Evolutionary conservation across 192 early-diverging fungal species (phyloP).

Genomic region (Umbelopsis ramanniana): DNA sequence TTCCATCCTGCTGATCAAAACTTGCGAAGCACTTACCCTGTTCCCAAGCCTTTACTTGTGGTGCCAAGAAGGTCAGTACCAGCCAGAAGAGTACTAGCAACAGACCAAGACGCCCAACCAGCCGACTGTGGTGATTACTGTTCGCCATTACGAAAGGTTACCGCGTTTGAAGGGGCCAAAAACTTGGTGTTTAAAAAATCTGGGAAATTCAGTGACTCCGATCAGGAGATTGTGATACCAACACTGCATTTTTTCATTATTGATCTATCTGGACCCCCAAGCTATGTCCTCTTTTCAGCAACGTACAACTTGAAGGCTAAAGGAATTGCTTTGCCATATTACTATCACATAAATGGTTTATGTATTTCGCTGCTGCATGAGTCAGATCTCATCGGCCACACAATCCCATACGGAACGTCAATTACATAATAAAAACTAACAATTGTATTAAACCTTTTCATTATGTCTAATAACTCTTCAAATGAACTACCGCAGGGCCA

Average conservation of each 20-base stretch:
- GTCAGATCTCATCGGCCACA: too few species aligned
- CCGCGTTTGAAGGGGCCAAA: neutral
- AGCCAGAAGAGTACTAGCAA: conserved; percentile 25
- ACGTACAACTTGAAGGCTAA: too few species aligned
- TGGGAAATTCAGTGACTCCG: too few species aligned
- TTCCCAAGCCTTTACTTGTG: conserved; percentile 39
- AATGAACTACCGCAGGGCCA: conserved; percentile 80
- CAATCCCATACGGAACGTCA: too few species aligned
- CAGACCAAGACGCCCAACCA: neutral
- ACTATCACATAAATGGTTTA: too few species aligned
- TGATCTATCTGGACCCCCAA: too few species aligned
- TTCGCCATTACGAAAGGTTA: neutral
- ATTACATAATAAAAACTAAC: neutral
- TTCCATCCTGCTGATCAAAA: neutral
- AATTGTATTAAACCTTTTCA: neutral
- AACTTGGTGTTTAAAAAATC: too few species aligned
- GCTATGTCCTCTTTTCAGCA: too few species aligned
- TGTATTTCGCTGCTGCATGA: too few species aligned
- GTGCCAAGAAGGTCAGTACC: conserved; percentile 26
- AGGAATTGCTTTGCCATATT: too few species aligned
- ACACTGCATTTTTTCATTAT: too few species aligned
- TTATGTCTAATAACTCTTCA: conserved; percentile 59
- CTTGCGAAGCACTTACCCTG: conserved; percentile 26
- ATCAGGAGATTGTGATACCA: too few species aligned
- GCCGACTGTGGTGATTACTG: neutral